These are phyloP conservation scores for Hymenoscyphus repandus DNA, from an alignment of 2,329 filamentous ascomycete genomes.

Conservation along the genomic window DNA sequence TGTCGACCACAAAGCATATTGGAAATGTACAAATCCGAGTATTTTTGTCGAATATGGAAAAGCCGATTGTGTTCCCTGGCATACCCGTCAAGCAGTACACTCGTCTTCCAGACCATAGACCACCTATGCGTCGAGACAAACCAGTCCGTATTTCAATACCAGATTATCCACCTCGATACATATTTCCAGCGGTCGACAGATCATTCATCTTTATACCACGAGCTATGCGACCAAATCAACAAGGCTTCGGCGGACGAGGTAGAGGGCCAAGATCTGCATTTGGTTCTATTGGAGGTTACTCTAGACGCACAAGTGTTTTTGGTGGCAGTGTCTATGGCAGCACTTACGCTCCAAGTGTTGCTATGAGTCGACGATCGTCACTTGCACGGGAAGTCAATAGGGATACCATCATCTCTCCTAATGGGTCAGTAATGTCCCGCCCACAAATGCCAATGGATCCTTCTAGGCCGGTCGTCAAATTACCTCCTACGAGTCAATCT, in stretches of 20 bases:
- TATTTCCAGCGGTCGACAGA: slow-evolving; percentile 82
- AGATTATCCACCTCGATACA: slow-evolving; percentile 72
- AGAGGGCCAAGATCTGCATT: slow-evolving; percentile 66
- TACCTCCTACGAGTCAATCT: slow-evolving; percentile 54
- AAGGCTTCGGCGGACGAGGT: slow-evolving; percentile 61
- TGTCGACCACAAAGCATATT: slow-evolving; percentile 78
- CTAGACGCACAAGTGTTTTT: slow-evolving; percentile 80
- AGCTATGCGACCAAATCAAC: slow-evolving; percentile 87
- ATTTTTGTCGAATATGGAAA: slow-evolving; percentile 69
- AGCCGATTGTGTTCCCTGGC: slow-evolving; percentile 64
- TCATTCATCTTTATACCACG: slow-evolving; percentile 98
- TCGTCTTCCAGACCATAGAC: slow-evolving; percentile 88
- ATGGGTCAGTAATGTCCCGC: slow-evolving; percentile 70
- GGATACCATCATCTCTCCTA: slow-evolving; percentile 74
- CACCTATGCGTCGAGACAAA: slow-evolving; percentile 90
- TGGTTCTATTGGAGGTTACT: slow-evolving; percentile 61
- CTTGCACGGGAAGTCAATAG: slow-evolving; percentile 61
- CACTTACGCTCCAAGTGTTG: slow-evolving; percentile 78
- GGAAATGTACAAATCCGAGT: slow-evolving; percentile 84
- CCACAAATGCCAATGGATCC: slow-evolving; percentile 56
- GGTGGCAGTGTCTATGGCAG: slow-evolving; percentile 63
- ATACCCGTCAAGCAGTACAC: slow-evolving; percentile 87
- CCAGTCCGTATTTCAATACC: slow-evolving; percentile 92
- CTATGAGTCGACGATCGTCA: slow-evolving; percentile 85
- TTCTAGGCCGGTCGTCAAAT: slow-evolving; percentile 70